These are phyloP conservation scores for Asclepias syriaca DNA, from an alignment of 257 asterid species.

Conservation along the genomic window DNA sequence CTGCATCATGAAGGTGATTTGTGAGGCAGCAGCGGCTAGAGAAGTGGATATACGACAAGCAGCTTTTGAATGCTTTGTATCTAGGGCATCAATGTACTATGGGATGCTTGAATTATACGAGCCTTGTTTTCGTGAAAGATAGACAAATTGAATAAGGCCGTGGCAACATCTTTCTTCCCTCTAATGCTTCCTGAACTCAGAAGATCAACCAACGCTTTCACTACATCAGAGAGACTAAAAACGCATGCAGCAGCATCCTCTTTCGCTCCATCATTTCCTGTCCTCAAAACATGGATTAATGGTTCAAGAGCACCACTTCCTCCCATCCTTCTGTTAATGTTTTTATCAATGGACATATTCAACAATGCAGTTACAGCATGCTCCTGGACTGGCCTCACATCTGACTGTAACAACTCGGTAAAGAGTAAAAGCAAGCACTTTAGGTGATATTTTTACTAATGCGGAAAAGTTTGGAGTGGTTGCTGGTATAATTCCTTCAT, in stretches of 20 bases:
- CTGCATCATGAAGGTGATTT: conserved; percentile 75
- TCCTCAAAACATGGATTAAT: conserved; percentile 78
- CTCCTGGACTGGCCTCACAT: conserved; percentile 57
- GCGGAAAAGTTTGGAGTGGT: too few species aligned
- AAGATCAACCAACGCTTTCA: too few species aligned
- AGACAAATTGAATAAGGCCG: too few species aligned
- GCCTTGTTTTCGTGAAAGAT: too few species aligned
- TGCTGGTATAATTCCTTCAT: too few species aligned
- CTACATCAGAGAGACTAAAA: too few species aligned
- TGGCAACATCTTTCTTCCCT: too few species aligned
- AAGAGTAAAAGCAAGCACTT: too few species aligned
- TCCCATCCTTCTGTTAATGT: conserved; percentile 60
- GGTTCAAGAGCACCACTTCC: conserved; percentile 77
- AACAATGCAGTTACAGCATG: conserved; percentile 91
- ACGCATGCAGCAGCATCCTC: too few species aligned
- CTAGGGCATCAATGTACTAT: conserved; percentile 74
- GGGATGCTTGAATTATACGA: conserved; percentile 61
- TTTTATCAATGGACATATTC: conserved; percentile 67
- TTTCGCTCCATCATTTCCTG: too few species aligned
- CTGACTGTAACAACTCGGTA: conserved; percentile 54
- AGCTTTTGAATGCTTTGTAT: conserved; percentile 81
- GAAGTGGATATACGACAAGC: conserved; percentile 74
- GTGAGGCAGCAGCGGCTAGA: conserved; percentile 68
- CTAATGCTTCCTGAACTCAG: too few species aligned
- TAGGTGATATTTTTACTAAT: too few species aligned